These are phyloP conservation scores for Adenanthera pavonina DNA, from an alignment of 306 rosid genomes.

Conservation along the genomic window DNA sequence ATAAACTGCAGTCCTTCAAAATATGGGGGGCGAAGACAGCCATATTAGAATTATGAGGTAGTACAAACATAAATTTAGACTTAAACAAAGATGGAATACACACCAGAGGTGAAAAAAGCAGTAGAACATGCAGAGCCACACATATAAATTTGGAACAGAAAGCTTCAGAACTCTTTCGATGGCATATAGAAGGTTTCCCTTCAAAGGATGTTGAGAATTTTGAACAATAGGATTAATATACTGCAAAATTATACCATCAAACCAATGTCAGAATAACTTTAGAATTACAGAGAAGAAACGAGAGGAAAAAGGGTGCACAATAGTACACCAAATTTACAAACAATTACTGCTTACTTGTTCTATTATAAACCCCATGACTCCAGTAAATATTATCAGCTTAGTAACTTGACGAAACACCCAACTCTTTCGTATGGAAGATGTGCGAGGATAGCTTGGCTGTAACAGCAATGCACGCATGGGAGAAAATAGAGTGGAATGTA, in stretches of 20 bases:
- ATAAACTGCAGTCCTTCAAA: constrained; percentile 28
- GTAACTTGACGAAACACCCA: constrained; percentile 90
- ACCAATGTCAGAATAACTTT: constrained; percentile 40
- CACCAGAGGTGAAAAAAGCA: constrained; percentile 98
- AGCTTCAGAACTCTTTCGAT: constrained; percentile 95
- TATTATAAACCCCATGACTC: constrained; percentile 95
- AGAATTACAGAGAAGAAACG: constrained; percentile 17
- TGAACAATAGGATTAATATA: constrained; percentile 91
- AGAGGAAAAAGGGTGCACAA: constrained; percentile 36
- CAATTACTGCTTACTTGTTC: constrained; percentile 76
- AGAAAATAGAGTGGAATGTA: constrained; percentile 8
- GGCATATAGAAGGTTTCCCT: constrained; percentile 83
- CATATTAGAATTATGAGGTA: neutral
- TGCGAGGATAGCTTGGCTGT: constrained; percentile 88
- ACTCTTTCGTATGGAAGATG: constrained; percentile 76
- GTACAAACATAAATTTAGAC: constrained; percentile 12
- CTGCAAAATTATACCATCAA: constrained; percentile 60
- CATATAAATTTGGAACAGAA: constrained; percentile 94
- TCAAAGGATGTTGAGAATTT: constrained; percentile 95
- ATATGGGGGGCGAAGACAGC: constrained; percentile 25
- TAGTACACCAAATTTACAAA: constrained; percentile 26
- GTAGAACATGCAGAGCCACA: constrained; percentile 99
- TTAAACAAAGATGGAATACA: constrained; percentile 40
- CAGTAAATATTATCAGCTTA: constrained; percentile 87
- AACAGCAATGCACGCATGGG: constrained; percentile 41